Evolutionary conservation across 1,284 basidiomycete genomes (phyloP).

Genomic region (Lignosus rhinocerotis): DNA sequence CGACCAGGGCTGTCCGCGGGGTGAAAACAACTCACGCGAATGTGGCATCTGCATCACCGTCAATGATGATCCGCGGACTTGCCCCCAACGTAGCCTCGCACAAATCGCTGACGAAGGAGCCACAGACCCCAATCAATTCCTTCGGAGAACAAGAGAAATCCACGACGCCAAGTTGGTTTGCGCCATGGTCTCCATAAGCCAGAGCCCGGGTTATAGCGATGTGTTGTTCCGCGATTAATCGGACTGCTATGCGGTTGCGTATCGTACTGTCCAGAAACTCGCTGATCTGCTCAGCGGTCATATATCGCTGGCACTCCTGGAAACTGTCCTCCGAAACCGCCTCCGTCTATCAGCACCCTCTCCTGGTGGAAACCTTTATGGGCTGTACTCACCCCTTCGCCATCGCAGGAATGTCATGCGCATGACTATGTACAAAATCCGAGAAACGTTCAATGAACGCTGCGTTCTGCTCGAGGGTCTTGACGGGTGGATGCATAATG

Average conservation of each 20-base stretch:
- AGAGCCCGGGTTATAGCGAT: slow-evolving; percentile 77
- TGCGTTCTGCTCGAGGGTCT: slow-evolving; percentile 68
- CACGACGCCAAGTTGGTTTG: slow-evolving; percentile 62
- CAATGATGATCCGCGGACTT: slow-evolving; percentile 65
- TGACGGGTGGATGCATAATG: slow-evolving; percentile 68
- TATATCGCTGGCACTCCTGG: slow-evolving; percentile 83
- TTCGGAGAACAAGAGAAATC: slow-evolving; percentile 68
- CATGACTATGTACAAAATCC: slow-evolving; percentile 74
- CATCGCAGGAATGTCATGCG: slow-evolving; percentile 87
- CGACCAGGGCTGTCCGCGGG: background rate
- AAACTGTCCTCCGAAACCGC: slow-evolving; percentile 51
- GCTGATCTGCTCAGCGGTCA: slow-evolving; percentile 76
- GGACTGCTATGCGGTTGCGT: slow-evolving; percentile 83
- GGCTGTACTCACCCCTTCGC: slow-evolving; percentile 72
- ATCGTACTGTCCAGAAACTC: slow-evolving; percentile 85
- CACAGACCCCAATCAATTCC: slow-evolving; percentile 74
- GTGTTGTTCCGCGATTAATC: slow-evolving; percentile 91
- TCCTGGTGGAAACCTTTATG: background rate
- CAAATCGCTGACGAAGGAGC: slow-evolving; percentile 79
- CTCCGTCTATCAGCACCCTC: background rate
- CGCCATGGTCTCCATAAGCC: slow-evolving; percentile 32
- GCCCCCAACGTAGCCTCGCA: slow-evolving; percentile 86
- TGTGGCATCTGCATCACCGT: slow-evolving; percentile 69
- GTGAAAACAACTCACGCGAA: slow-evolving; percentile 62
- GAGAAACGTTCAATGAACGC: slow-evolving; percentile 69